Conservation (phyloP, 202 grass and related monocot species). For the Setaria viridis region DNA sequence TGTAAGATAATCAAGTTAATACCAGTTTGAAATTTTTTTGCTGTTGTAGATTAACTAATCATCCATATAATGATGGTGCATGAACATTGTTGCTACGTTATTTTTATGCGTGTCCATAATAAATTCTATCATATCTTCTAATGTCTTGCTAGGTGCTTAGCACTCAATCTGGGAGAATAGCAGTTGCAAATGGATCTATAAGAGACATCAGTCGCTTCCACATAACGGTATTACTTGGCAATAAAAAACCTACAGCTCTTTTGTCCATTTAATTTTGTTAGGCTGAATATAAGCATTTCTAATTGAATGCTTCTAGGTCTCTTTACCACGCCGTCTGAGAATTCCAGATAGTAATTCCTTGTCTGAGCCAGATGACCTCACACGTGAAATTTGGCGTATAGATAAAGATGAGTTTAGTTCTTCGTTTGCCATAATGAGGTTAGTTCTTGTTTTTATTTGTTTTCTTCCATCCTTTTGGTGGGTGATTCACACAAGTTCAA, state of each 20-base stretch:
- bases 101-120: slow-evolving; percentile 28
- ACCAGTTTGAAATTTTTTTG: background rate
- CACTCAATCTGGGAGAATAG: slow-evolving; percentile 75
- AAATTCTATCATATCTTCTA: slow-evolving; percentile 13
- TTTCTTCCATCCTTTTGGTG: slow-evolving; percentile 17
- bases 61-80: slow-evolving; percentile 19
- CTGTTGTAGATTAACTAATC: slow-evolving; percentile 28
- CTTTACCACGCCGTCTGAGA: slow-evolving; percentile 73
- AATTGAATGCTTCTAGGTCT: slow-evolving; percentile 64
- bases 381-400: slow-evolving; percentile 75
- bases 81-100: background rate
- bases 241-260: slow-evolving; percentile 25
- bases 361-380: slow-evolving; percentile 61
- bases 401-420: slow-evolving; percentile 89
- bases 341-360: slow-evolving; percentile 74
- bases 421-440: slow-evolving; percentile 94
- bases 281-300: slow-evolving; percentile 30
- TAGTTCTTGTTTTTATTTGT: slow-evolving; percentile 42
- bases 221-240: slow-evolving; percentile 67
- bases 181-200: slow-evolving; percentile 85
- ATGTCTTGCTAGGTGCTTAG: slow-evolving; percentile 76
- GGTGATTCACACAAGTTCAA: slow-evolving; percentile 28
- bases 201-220: slow-evolving; percentile 69
- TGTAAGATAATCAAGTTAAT: slow-evolving; percentile 22
- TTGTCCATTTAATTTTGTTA: slow-evolving; percentile 29